Evolutionary conservation across 2,329 filamentous ascomycete genomes (phyloP).

Genomic region (Colletotrichum liaoningense): DNA sequence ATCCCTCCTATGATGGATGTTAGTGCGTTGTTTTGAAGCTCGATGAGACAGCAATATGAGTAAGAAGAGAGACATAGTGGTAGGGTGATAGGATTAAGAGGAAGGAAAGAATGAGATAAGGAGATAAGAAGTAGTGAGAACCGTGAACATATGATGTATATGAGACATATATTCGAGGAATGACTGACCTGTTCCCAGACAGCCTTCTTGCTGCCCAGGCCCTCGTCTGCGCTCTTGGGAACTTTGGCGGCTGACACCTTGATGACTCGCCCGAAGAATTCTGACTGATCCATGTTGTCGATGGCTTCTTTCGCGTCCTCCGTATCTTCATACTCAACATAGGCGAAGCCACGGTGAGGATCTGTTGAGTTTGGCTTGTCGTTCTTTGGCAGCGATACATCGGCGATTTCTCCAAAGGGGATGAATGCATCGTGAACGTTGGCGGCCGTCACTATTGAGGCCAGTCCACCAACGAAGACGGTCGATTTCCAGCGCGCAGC

Average conservation of each 20-base stretch:
- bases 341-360: slow-evolving; percentile 91
- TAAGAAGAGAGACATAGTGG: not conserved
- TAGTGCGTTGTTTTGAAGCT: slow-evolving; percentile 4
- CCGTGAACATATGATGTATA: not conserved
- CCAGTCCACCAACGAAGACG: slow-evolving; percentile 90
- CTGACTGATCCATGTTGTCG: slow-evolving; percentile 98
- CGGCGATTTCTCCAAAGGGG: slow-evolving; percentile 94
- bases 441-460: slow-evolving; percentile 78
- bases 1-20: slow-evolving; percentile 77
- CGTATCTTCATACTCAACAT: slow-evolving; percentile 91
- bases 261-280: slow-evolving; percentile 91
- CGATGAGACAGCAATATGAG: not conserved
- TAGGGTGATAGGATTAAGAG: not conserved
- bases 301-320: slow-evolving; percentile 94
- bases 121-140: not conserved
- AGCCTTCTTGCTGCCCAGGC: slow-evolving; percentile 91
- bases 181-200: slow-evolving; percentile 92
- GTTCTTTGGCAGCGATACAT: slow-evolving; percentile 90
- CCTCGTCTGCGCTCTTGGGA: slow-evolving; percentile 88
- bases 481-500: slow-evolving; percentile 88
- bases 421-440: slow-evolving; percentile 92
- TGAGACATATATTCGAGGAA: not conserved
- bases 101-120: not conserved
- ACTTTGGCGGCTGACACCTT: slow-evolving; percentile 93
- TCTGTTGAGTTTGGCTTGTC: slow-evolving; percentile 84